phyloP scores from a whole-genome alignment of 129 eudicot species.

The Flaveria brownii region DNA sequence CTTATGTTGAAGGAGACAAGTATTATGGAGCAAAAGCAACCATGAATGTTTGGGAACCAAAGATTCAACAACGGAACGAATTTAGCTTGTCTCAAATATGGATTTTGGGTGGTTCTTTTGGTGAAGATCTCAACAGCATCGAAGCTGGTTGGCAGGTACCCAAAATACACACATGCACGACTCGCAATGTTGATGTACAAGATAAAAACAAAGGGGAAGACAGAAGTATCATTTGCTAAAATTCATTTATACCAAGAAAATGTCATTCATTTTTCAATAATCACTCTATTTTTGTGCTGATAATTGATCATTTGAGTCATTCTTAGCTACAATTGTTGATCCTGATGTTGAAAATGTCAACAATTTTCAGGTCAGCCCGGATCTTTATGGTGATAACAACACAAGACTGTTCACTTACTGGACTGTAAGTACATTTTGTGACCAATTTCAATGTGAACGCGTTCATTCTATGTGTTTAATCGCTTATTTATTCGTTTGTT shows the following conservation, averaged over 20 bases:
- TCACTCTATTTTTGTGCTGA: background rate
- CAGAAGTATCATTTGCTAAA: background rate
- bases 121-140: constrained; percentile 93
- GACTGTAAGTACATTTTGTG: constrained; percentile 60
- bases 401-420: constrained; percentile 91
- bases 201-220: background rate
- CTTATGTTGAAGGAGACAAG: constrained; percentile 92
- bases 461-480: background rate
- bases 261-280: background rate
- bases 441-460: background rate
- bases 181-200: background rate
- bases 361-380: constrained; percentile 77
- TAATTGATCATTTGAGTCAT: background rate
- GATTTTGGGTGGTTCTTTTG: constrained; percentile 93
- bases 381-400: constrained; percentile 88
- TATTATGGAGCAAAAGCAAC: constrained; percentile 92
- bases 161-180: background rate
- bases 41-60: constrained; percentile 96
- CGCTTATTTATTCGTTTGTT: background rate
- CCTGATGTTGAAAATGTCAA: constrained; percentile 27
- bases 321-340: constrained; percentile 13
- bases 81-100: constrained; percentile 88
- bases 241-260: background rate
- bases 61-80: constrained; percentile 83
- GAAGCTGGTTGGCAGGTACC: constrained; percentile 99